phyloP scores from a whole-genome alignment of 176 grass and related monocot species.

The Ensete ventricosum region DNA sequence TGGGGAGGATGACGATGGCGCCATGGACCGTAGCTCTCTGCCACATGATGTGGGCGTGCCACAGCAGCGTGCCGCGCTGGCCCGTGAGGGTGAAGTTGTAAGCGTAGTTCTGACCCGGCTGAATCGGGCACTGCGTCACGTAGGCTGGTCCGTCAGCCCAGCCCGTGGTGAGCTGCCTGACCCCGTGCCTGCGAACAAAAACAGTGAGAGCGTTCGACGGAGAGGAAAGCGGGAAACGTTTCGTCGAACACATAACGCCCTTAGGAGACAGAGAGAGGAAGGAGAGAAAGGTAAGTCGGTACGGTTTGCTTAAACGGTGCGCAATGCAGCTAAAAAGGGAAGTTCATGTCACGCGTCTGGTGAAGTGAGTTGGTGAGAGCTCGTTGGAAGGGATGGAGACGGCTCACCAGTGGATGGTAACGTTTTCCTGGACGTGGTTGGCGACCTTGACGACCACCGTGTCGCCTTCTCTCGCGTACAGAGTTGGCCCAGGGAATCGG shows the following conservation, averaged over 20 bases:
- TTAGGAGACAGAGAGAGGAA: neutral
- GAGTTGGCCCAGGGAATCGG: constrained; percentile 55
- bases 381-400: neutral
- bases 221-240: no score
- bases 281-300: neutral
- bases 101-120: constrained; percentile 57
- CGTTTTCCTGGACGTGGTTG: constrained; percentile 59
- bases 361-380: neutral
- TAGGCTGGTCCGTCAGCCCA: constrained; percentile 32
- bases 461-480: constrained; percentile 62
- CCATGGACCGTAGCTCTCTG: constrained; percentile 62
- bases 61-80: constrained; percentile 83
- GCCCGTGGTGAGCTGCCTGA: constrained; percentile 59
- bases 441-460: constrained; percentile 55
- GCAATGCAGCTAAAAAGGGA: no score
- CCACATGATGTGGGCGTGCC: constrained; percentile 85
- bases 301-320: no score
- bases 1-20: constrained; percentile 64
- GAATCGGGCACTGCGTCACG: constrained; percentile 12
- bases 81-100: constrained; percentile 79
- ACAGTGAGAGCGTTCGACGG: neutral
- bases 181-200: constrained; percentile 41
- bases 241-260: neutral
- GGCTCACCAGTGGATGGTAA: constrained; percentile 63
- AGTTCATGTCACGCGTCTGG: no score